phyloP scores from a whole-genome alignment of 331 rosid genomes.

The Dryas integrifolia region DNA sequence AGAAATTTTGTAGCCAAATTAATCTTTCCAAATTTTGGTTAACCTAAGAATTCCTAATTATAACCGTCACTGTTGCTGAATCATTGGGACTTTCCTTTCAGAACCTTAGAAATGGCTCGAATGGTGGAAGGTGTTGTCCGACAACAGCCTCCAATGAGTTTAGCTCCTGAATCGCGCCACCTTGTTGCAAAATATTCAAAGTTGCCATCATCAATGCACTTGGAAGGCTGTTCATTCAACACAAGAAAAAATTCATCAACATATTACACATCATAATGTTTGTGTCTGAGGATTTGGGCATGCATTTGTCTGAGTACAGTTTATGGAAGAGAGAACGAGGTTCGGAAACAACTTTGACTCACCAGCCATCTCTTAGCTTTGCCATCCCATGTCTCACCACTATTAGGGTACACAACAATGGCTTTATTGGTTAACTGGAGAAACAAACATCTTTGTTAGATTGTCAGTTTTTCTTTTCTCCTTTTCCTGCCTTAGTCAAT shows the following conservation, averaged over 20 bases:
- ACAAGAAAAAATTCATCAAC: conserved; percentile 7
- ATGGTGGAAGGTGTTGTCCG: conserved; percentile 78
- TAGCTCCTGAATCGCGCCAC: conserved; percentile 82
- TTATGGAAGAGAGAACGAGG: neutral
- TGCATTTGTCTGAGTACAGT: neutral
- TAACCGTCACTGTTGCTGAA: neutral
- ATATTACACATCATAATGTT: neutral
- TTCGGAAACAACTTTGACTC: conserved; percentile 24
- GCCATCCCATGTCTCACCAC: conserved; percentile 91
- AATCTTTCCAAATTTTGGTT: neutral
- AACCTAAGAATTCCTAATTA: neutral
- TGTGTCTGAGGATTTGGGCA: neutral
- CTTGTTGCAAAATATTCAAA: conserved; percentile 52
- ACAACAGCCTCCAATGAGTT: conserved; percentile 84
- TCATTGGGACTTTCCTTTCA: conserved; percentile 31
- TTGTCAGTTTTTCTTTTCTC: neutral
- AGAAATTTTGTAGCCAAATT: neutral
- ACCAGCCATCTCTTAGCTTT: conserved; percentile 82
- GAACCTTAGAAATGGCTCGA: conserved; percentile 57
- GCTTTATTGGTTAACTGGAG: conserved; percentile 73
- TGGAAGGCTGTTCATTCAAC: conserved; percentile 62
- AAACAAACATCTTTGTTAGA: conserved; percentile 16
- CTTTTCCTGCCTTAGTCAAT: neutral
- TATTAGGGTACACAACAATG: conserved; percentile 76
- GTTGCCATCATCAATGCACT: conserved; percentile 55